A percentile compares a stretch with the other conserved stretches of the same genome.
phyloP scores from a whole-genome alignment of 1,284 basidiomycete species.

The Neolentinus lepideus region DNA sequence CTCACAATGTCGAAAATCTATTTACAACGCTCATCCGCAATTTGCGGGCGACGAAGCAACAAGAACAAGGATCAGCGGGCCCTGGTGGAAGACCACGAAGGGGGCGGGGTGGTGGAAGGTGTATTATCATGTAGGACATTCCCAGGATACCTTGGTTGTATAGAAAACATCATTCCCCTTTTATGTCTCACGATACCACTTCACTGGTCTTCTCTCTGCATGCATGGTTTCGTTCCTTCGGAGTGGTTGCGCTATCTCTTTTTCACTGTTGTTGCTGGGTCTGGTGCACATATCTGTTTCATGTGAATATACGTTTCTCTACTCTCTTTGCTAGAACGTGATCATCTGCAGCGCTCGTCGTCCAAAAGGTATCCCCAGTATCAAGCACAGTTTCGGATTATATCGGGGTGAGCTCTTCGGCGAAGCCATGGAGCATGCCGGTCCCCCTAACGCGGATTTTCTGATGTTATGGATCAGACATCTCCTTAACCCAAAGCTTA shows the following conservation, averaged over 20 bases:
- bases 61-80: slow-evolving; percentile 24
- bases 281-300: neutral
- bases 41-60: slow-evolving; percentile 63
- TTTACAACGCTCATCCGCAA: slow-evolving; percentile 90
- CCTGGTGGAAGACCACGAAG: slow-evolving; percentile 22
- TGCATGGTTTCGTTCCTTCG: slow-evolving; percentile 18
- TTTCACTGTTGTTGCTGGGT: neutral
- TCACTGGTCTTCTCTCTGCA: slow-evolving; percentile 23
- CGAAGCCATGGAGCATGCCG: too few species aligned
- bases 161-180: slow-evolving; percentile 47
- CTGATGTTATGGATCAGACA: too few species aligned
- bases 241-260: slow-evolving; percentile 5
- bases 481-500: too few species aligned
- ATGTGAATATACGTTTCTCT: neutral
- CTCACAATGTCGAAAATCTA: slow-evolving; percentile 90
- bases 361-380: too few species aligned
- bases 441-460: too few species aligned
- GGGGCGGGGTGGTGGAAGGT: slow-evolving; percentile 47
- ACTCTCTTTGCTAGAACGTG: neutral
- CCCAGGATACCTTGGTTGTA: slow-evolving; percentile 48
- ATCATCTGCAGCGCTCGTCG: slow-evolving; percentile 15
- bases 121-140: slow-evolving; percentile 73
- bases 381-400: too few species aligned
- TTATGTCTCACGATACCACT: slow-evolving; percentile 67
- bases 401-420: too few species aligned